Conservation (phyloP, 352 stramenopile species). For the Phytophthora colocasiae region DNA sequence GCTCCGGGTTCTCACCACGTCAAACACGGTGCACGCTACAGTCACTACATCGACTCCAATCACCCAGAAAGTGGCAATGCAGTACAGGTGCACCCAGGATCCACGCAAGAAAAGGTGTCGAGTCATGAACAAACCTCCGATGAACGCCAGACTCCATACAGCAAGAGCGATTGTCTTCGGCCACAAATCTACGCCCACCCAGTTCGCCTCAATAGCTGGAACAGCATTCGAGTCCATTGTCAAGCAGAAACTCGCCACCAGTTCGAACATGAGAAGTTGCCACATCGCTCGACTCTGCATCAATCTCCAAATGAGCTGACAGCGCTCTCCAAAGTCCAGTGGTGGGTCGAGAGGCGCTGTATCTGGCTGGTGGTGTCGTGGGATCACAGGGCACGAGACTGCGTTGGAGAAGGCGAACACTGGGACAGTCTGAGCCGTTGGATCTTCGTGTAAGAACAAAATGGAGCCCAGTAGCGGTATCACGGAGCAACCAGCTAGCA, state of each 20-base stretch:
- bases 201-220: slow-evolving; percentile 62
- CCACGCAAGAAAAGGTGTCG: slow-evolving; percentile 62
- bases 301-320: slow-evolving; percentile 65
- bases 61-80: slow-evolving; percentile 58
- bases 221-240: slow-evolving; percentile 57
- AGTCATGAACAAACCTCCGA: slow-evolving; percentile 59
- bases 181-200: slow-evolving; percentile 62
- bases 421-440: slow-evolving; percentile 15
- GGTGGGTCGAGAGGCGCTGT: slow-evolving; percentile 11
- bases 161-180: slow-evolving; percentile 51
- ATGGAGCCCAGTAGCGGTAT: slow-evolving; percentile 55
- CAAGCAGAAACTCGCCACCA: slow-evolving; percentile 65
- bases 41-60: slow-evolving; percentile 62
- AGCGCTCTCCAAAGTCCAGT: slow-evolving; percentile 37
- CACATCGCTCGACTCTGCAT: slow-evolving; percentile 74
- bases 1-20: slow-evolving; percentile 53
- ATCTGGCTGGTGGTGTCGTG: slow-evolving; percentile 1
- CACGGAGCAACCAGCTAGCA: slow-evolving; percentile 44
- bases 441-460: slow-evolving; percentile 66
- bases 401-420: slow-evolving; percentile 20
- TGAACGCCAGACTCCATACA: slow-evolving; percentile 67
- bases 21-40: slow-evolving; percentile 54
- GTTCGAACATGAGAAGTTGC: slow-evolving; percentile 76
- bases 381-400: slow-evolving; percentile 7
- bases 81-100: slow-evolving; percentile 64